Base-by-base conservation (phyloP, 345 rosid species). In the Viola odorata region DNA sequence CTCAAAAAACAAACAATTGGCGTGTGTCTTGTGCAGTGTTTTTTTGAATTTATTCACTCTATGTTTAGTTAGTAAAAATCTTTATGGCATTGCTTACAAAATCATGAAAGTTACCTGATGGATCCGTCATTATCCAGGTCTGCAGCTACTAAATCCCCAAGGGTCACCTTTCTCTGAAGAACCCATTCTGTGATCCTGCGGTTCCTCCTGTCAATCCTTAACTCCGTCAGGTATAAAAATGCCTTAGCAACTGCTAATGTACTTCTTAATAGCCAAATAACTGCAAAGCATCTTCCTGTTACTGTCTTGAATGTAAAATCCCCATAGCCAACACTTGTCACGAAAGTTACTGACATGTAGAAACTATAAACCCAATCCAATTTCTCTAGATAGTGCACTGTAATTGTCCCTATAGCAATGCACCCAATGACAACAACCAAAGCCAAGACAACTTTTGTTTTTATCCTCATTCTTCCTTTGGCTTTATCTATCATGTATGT, bases 261-360 rank as follows among this genome's bases (percentile, higher is more conserved):
- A 62, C 90, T 84, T 41, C 84, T 64, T 14, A 79, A 68, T 32
- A 84, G 57, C 90, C 95, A 87, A 14, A 84, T 6, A 53, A 78
- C 58, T 5, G 94, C 94, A 38, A 87, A 87, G 70, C 82, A 77
- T 69, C 90, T 82, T 57, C 90, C 86, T 14, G 23, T 38, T 10
- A 66, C 0, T 0, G 90, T 82, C 3, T 55, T 50, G 63, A 84
- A 87, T 52, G 83, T 70, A 7, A 55, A 81, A 71, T 87, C 88
- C 13, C 95, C 90, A 38, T 84, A 87, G 4, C 95, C 90, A 0
- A 87, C 90, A 0, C 88, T 87, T 5, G 86, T 87, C 13, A 87
- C 90, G 0, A 86, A 84, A 6, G 84, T 87, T 36, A 86, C 88
- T 7, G 86, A 72, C 15, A 84, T 74, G 65, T 84, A 82, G 45